A percentile compares a stretch with the other conserved stretches of the same genome.
These are phyloP conservation scores for Hemileccinum impolitum DNA, from an alignment of 768 basidiomycete species.

Conservation along the genomic window DNA sequence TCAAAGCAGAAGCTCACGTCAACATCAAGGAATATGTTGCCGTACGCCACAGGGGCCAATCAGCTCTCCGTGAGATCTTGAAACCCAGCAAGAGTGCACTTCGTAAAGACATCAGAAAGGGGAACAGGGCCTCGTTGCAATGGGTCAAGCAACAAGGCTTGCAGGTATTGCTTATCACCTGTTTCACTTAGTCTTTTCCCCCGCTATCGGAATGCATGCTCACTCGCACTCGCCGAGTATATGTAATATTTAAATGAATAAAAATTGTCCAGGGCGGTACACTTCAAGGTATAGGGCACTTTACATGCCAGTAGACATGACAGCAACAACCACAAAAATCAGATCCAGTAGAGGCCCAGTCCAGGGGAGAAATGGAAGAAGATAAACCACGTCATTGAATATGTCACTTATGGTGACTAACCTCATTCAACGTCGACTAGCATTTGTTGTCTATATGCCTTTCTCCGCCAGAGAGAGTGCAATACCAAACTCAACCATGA, in stretches of 20 bases:
- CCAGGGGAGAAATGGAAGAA: constrained; percentile 4
- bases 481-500: constrained; percentile 34
- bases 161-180: constrained; percentile 59
- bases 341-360: constrained; percentile 4
- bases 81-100: constrained; percentile 60
- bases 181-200: constrained; percentile 35
- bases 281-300: constrained; percentile 20
- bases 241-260: no score
- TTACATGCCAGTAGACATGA: constrained; percentile 10
- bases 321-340: background rate
- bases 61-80: constrained; percentile 57
- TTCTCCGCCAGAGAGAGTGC: constrained; percentile 8
- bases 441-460: background rate
- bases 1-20: constrained; percentile 65
- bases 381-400: background rate
- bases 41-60: constrained; percentile 59
- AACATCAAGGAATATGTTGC: constrained; percentile 74
- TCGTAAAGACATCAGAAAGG: constrained; percentile 55
- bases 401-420: no score
- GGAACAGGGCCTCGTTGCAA: constrained; percentile 42
- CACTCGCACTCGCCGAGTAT: no score
- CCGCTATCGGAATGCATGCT: background rate
- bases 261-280: constrained; percentile 1
- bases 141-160: constrained; percentile 66
- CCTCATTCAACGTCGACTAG: background rate